Evolutionary conservation across 2,329 filamentous ascomycete species (phyloP).

Genomic region (Exophiala lecanii-corni): DNA sequence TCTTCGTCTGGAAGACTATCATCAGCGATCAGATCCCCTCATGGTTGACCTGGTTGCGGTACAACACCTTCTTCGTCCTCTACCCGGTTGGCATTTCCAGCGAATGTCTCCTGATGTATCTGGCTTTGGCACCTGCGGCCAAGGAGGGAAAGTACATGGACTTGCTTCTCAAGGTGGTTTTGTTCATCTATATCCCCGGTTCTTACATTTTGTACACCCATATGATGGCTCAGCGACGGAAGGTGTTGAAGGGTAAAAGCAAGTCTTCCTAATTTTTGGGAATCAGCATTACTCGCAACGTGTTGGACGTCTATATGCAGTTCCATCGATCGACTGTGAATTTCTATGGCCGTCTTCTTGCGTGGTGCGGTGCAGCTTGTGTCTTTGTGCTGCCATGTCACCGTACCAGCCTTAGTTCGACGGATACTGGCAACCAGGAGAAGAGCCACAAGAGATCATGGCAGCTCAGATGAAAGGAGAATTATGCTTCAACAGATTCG

Average conservation of each 20-base stretch:
- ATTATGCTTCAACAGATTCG: too few relatives aligned
- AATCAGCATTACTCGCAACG: background rate
- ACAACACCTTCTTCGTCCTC: slow-evolving; percentile 82
- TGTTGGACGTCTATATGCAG: too few relatives aligned
- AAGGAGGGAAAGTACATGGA: slow-evolving; percentile 49
- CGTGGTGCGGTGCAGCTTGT: too few relatives aligned
- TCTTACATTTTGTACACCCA: slow-evolving; percentile 85
- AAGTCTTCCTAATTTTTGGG: slow-evolving; percentile 37
- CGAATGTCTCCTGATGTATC: slow-evolving; percentile 77
- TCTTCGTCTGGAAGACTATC: slow-evolving; percentile 72
- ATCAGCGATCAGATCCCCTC: slow-evolving; percentile 51
- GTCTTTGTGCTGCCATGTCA: too few relatives aligned
- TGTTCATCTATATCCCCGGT: slow-evolving; percentile 75
- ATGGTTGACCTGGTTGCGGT: slow-evolving; percentile 72
- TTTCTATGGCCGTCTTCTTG: too few relatives aligned
- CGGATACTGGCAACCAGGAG: too few relatives aligned
- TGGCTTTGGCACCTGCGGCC: slow-evolving; percentile 59
- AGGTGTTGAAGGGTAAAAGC: slow-evolving; percentile 62
- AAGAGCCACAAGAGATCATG: too few relatives aligned
- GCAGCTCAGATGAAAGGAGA: too few relatives aligned
- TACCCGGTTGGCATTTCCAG: slow-evolving; percentile 89
- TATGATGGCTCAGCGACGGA: slow-evolving; percentile 87
- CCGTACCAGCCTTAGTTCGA: too few relatives aligned
- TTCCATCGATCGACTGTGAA: too few relatives aligned
- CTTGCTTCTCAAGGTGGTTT: slow-evolving; percentile 58